Evolutionary conservation across 768 basidiomycete species (phyloP).

Genomic region (Floccularia luteovirens): DNA sequence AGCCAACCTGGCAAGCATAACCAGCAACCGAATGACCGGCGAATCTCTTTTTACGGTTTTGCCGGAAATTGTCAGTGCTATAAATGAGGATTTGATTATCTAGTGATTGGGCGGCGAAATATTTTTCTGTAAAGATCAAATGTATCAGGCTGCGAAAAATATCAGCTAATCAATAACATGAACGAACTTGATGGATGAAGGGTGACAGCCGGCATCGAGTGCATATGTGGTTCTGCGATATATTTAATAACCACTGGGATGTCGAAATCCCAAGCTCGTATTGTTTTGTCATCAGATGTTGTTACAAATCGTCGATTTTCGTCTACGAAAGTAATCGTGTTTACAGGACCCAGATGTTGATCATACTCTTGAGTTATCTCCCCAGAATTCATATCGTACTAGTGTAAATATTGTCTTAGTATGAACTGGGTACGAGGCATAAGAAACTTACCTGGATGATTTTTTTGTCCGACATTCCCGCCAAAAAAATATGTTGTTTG

Average conservation of each 20-base stretch:
- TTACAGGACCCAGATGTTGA: conserved; percentile 96
- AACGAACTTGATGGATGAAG: conserved; percentile 88
- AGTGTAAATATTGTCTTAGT: conserved; percentile 12
- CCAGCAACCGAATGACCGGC: conserved; percentile 96
- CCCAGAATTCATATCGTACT: conserved; percentile 95
- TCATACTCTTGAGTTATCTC: conserved; percentile 99
- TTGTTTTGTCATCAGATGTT: conserved; percentile 98
- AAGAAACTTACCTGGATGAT: conserved; percentile 77
- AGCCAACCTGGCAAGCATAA: conserved; percentile 94
- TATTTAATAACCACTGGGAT: conserved; percentile 99
- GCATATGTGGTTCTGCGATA: conserved; percentile 99
- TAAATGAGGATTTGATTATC: conserved; percentile 99
- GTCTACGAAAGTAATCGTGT: conserved; percentile 98
- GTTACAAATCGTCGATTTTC: conserved; percentile 97
- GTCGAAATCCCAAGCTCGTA: conserved; percentile 98
- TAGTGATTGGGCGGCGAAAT: conserved; percentile 94
- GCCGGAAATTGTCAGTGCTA: conserved; percentile 96
- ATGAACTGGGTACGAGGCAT: not conserved
- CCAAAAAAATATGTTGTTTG: conserved; percentile 93
- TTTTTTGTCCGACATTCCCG: conserved; percentile 99
- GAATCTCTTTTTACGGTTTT: conserved; percentile 97
- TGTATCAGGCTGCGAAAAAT: conserved; percentile 5
- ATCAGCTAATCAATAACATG: conserved; percentile 4
- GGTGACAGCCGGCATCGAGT: conserved; percentile 98
- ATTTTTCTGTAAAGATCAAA: conserved; percentile 55